Evolutionary conservation across 2,329 filamentous ascomycete genomes (phyloP).

Genomic region (Trichoderma breve): DNA sequence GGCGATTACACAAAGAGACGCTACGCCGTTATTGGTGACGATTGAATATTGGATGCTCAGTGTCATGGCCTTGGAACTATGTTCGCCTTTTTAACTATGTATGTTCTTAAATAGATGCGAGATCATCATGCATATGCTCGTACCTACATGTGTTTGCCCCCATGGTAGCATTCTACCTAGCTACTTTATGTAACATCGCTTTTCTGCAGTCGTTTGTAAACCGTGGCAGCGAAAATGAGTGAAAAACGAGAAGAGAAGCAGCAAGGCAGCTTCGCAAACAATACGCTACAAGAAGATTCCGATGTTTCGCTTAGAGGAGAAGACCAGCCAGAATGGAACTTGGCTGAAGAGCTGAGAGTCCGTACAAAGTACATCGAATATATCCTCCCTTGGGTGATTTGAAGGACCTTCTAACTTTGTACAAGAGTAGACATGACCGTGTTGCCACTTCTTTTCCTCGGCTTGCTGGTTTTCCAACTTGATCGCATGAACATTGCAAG

Average conservation of each 20-base stretch:
- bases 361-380: neutral
- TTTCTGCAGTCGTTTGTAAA: neutral
- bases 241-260: neutral
- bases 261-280: neutral
- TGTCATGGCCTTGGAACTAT: neutral
- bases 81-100: neutral
- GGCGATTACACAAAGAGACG: neutral
- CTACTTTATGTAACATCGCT: no score
- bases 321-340: neutral
- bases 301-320: neutral
- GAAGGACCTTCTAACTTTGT: neutral
- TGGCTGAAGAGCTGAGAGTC: neutral
- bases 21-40: neutral
- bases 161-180: neutral
- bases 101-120: neutral
- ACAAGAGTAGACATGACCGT: conserved; percentile 46
- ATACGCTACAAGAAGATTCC: neutral
- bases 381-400: neutral
- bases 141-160: neutral
- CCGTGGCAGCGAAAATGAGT: no score
- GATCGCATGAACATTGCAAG: conserved; percentile 46
- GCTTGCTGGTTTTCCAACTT: conserved; percentile 48
- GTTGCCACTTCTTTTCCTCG: conserved; percentile 48
- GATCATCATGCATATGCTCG: neutral
- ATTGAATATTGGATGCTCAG: neutral